A percentile compares a stretch with the other conserved stretches of the same genome.
Conservation (phyloP, 1,284 basidiomycete genomes). For the Apiotrichum sp. region DNA sequence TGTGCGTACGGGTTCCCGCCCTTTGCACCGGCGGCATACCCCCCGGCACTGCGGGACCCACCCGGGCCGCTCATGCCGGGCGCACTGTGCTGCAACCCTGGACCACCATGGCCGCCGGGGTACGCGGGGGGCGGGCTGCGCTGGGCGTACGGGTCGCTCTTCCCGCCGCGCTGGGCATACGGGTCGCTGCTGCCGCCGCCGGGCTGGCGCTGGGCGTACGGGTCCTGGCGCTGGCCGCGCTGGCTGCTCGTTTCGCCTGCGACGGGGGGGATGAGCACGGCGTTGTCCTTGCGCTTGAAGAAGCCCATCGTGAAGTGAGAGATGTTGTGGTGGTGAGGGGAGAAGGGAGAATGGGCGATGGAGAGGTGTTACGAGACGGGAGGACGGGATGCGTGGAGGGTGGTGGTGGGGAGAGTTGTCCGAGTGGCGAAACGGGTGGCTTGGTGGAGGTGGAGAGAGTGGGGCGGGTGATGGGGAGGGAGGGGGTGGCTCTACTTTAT, state of each 20-base stretch:
- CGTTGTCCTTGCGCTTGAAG: slow-evolving; percentile 58
- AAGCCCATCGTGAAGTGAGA: slow-evolving; percentile 59
- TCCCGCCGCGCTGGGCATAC: slow-evolving; percentile 22
- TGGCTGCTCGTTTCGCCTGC: slow-evolving; percentile 7
- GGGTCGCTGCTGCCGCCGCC: slow-evolving; percentile 31
- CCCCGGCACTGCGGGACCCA: no score
- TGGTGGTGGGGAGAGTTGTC: no score
- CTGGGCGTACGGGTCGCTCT: no score
- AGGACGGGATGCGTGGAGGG: no score
- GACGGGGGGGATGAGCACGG: slow-evolving; percentile 60
- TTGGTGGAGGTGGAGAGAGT: no score
- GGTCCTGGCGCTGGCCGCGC: slow-evolving; percentile 38
- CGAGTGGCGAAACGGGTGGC: background rate
- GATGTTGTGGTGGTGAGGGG: background rate
- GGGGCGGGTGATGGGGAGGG: no score
- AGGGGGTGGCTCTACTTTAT: no score
- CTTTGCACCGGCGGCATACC: no score
- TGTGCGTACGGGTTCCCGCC: no score
- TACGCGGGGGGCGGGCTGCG: background rate
- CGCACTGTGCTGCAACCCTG: no score
- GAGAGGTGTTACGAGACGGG: background rate
- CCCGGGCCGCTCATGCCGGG: no score
- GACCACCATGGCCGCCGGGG: no score
- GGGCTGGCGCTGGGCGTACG: slow-evolving; percentile 33
- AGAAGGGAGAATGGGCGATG: background rate